These are phyloP conservation scores for Russula brevipes DNA, from an alignment of 768 basidiomycete species.

Conservation along the genomic window DNA sequence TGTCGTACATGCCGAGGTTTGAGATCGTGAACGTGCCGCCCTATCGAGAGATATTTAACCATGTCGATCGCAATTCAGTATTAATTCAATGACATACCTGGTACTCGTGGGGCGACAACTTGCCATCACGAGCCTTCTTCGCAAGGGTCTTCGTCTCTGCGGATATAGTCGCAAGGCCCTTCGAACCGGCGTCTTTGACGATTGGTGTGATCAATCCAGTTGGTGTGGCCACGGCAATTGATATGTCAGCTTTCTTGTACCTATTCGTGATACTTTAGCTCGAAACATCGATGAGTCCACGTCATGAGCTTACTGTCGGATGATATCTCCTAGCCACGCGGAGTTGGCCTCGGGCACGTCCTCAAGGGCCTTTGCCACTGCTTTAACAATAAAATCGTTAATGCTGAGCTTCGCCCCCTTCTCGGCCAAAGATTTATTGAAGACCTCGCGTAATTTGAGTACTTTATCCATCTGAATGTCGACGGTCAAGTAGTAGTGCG, in stretches of 20 bases:
- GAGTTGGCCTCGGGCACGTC: constrained; percentile 99
- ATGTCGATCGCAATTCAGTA: not conserved
- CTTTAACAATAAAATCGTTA: constrained; percentile 98
- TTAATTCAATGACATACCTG: constrained; percentile 50
- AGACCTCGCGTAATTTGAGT: constrained; percentile 88
- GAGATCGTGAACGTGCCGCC: constrained; percentile 99
- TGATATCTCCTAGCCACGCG: constrained; percentile 93
- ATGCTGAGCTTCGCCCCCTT: constrained; percentile 92
- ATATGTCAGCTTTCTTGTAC: constrained; percentile 97
- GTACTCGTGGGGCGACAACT: constrained; percentile 91
- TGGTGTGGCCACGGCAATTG: constrained; percentile 93
- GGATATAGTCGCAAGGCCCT: constrained; percentile 91
- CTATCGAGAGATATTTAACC: constrained; percentile 35
- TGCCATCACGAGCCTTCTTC: constrained; percentile 94
- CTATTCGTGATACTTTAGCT: constrained; percentile 35
- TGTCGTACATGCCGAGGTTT: constrained; percentile 97
- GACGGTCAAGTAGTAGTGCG: constrained; percentile 94
- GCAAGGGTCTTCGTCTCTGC: constrained; percentile 89
- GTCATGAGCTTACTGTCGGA: constrained; percentile 72
- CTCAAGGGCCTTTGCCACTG: constrained; percentile 79
- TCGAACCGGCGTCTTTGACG: constrained; percentile 85
- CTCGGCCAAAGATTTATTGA: constrained; percentile 84
- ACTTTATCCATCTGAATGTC: constrained; percentile 97
- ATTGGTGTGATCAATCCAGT: constrained; percentile 97
- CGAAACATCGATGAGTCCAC: not conserved